Evolutionary conservation across 352 stramenopile genomes (phyloP).

Genomic region (Lagenidium giganteum): DNA sequence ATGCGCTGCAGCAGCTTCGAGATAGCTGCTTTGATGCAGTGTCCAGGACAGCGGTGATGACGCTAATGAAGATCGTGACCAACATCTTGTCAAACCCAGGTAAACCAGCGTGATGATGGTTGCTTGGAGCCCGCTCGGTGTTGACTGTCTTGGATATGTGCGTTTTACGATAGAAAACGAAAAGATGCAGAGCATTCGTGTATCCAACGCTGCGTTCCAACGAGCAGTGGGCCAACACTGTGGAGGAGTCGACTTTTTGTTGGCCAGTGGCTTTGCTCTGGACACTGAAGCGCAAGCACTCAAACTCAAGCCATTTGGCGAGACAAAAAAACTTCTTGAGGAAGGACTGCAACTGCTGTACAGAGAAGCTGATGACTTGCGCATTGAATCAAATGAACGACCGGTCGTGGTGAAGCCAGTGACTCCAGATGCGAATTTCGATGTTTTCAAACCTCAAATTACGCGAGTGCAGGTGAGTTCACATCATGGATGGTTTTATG

Average conservation of each 20-base stretch:
- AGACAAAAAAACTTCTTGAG: conserved; percentile 30
- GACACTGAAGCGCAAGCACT: conserved; percentile 46
- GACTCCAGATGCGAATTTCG: conserved; percentile 40
- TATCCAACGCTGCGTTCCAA: conserved; percentile 75
- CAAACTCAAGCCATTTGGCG: conserved; percentile 15
- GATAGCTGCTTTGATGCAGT: conserved; percentile 75
- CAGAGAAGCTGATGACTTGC: conserved; percentile 75
- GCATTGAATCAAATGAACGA: conserved; percentile 37
- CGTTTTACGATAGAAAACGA: conserved; percentile 57
- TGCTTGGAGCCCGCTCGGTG: no score
- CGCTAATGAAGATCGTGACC: conserved; percentile 82
- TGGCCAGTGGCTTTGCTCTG: conserved; percentile 58
- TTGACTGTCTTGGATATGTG: background rate
- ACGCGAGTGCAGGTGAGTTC: conserved; percentile 62
- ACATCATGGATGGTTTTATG: conserved; percentile 1
- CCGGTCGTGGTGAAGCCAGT: conserved; percentile 41
- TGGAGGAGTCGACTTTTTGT: conserved; percentile 70
- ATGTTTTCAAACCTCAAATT: conserved; percentile 83
- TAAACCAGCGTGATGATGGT: conserved; percentile 18
- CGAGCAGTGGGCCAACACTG: conserved; percentile 57
- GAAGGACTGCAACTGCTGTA: conserved; percentile 52
- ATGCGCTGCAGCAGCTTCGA: conserved; percentile 66
- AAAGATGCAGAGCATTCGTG: conserved; percentile 74
- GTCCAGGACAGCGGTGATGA: conserved; percentile 48
- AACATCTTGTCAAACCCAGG: conserved; percentile 81